Base-by-base conservation (phyloP, 306 rosid genomes). In the Arachis hypogaea region DNA sequence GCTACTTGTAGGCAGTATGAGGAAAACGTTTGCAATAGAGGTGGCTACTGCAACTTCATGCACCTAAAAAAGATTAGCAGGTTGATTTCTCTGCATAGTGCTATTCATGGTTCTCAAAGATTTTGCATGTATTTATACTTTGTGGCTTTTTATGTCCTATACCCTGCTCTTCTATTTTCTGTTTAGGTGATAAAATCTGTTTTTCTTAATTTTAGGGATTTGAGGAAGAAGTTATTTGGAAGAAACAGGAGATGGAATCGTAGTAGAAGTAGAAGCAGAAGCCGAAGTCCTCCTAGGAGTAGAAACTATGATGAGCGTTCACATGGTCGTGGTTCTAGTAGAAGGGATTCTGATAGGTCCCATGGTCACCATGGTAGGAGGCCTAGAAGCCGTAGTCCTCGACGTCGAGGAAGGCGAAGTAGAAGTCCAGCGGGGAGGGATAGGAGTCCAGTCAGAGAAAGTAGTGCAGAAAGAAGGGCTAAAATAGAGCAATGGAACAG, bases 1-100 rank as follows among this genome's bases (percentile, higher is more conserved):
- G 98, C 98, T 75, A 94, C 98, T 22, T 94, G 98, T 78, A 91
- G 97, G 80, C 98, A 94, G 86, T 94, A 94, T 63, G 98, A 94
- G 85, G 98, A 94, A 83, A 92, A 94, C 77, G 98, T 94, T 65
- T 94, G 98, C 76, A 88, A 90, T 75, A 91, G 98, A 52, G 98
- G 98, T 75, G 98, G 98, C 82, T 94, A 94, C 78, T 94, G 98
- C 85, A 91, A 94, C 85, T 91, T 94, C 64, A 94, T 94, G 98
- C 98, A 94, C 71, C 81, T 94, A 80, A 94, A 94, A 86, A 94
- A 94, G 81, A 94, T 95, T 74, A 88, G 96, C 89, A 88, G 96
- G 98, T 92, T 80, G 57, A 59, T 11, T 69, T 75, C 49, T 68
- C 16, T 42, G 9, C 16, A 43, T 62, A 11, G 54, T 11, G 36